These are phyloP conservation scores for Colletotrichum navitas DNA, from an alignment of 2,329 filamentous ascomycete species.

Conservation along the genomic window DNA sequence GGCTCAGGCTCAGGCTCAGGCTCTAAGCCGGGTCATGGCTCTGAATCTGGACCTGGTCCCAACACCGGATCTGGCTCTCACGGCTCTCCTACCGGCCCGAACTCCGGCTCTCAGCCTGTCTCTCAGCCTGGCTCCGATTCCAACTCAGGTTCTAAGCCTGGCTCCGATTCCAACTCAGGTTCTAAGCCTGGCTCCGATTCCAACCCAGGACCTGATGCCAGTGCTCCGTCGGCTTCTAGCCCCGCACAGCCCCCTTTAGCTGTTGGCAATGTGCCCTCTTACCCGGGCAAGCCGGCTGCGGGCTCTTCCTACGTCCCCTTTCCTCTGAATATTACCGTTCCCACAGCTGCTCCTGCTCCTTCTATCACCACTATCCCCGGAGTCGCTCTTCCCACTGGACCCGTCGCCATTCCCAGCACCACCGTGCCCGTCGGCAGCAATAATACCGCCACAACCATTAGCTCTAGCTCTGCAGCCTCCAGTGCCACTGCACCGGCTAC, in stretches of 20 bases:
- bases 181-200: no score
- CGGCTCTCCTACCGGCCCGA: background rate
- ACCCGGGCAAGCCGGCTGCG: constrained; percentile 29
- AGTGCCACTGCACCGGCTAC: constrained; percentile 51
- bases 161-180: background rate
- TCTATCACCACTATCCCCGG: constrained; percentile 31
- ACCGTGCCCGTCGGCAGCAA: constrained; percentile 38
- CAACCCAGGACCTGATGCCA: constrained; percentile 10
- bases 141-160: background rate
- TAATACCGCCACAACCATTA: constrained; percentile 15
- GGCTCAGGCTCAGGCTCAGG: background rate
- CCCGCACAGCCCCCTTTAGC: constrained; percentile 24
- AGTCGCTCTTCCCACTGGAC: constrained; percentile 32
- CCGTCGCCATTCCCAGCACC: constrained; percentile 26
- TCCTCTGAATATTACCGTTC: constrained; percentile 30
- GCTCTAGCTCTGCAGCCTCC: background rate
- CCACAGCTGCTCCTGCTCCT: constrained; percentile 14
- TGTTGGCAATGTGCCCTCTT: constrained; percentile 22
- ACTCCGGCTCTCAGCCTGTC: background rate
- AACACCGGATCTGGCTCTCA: background rate
- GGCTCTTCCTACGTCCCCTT: constrained; percentile 24
- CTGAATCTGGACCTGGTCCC: background rate
- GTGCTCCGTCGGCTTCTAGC: background rate
- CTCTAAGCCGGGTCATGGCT: background rate
- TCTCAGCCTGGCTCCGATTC: constrained; percentile 9